These are phyloP conservation scores for Larix kaempferi DNA, from an alignment of 75 land plant genomes.

Conservation along the genomic window DNA sequence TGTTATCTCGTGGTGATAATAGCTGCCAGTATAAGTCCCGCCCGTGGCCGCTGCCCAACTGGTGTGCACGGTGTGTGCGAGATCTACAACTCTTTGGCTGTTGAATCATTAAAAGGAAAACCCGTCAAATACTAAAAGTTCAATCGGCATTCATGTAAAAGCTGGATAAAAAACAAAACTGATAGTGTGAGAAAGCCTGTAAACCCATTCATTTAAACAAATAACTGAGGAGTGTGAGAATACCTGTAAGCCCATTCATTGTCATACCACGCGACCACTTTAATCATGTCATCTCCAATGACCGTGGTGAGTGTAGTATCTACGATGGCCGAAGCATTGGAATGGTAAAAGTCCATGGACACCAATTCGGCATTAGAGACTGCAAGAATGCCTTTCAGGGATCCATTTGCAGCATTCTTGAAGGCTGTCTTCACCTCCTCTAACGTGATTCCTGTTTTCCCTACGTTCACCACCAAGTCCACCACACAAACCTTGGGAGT, in stretches of 20 bases:
- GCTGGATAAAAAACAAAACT: no score
- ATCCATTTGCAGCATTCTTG: conserved; percentile 68
- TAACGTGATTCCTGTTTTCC: conserved; percentile 69
- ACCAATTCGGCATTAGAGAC: conserved; percentile 88
- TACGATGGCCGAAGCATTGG: conserved; percentile 85
- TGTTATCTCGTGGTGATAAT: conserved; percentile 69
- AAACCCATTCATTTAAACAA: no score
- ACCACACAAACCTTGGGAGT: conserved; percentile 95
- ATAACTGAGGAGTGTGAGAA: no score
- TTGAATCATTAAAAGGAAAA: neutral
- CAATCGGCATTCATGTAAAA: no score
- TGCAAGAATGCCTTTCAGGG: conserved; percentile 77
- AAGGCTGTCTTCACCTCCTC: conserved; percentile 90
- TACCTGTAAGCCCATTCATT: conserved; percentile 96
- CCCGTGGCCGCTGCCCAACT: conserved; percentile 64
- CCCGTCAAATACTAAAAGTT: neutral
- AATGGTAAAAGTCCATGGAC: conserved; percentile 84
- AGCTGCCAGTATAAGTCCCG: conserved; percentile 74
- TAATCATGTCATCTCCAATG: conserved; percentile 97
- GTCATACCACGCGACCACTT: conserved; percentile 97
- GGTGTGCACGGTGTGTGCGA: conserved; percentile 76
- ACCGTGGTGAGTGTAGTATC: conserved; percentile 95
- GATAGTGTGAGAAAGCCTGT: no score
- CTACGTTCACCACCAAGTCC: conserved; percentile 84
- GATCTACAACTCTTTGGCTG: conserved; percentile 86